phyloP scores from a whole-genome alignment of 2,329 filamentous ascomycete genomes.

The Talaromyces piceae region DNA sequence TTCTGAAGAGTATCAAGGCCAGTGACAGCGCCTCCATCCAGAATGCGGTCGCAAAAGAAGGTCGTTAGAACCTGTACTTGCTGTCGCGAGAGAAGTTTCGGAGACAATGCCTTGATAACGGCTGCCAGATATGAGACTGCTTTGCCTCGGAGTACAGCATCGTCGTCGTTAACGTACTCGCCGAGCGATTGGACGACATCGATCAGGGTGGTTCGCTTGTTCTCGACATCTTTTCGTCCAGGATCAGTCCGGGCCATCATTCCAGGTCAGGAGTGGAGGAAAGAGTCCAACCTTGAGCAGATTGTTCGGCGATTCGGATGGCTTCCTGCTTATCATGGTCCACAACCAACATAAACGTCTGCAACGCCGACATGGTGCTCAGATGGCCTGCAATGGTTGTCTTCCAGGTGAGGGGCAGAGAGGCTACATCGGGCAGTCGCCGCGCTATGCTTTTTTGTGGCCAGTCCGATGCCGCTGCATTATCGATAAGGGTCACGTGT shows the following conservation, averaged over 20 bases:
- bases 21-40: conserved; percentile 54
- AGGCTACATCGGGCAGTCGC: conserved; percentile 11
- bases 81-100: conserved; percentile 52
- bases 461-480: conserved; percentile 12
- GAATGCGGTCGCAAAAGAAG: conserved; percentile 58
- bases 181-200: conserved; percentile 57
- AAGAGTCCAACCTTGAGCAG: conserved; percentile 35
- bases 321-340: conserved; percentile 42
- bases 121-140: conserved; percentile 41
- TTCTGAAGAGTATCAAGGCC: conserved; percentile 53
- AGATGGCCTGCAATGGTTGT: conserved; percentile 5
- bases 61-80: conserved; percentile 56
- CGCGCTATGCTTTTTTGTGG: conserved; percentile 16
- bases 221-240: conserved; percentile 45
- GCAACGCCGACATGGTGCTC: conserved; percentile 40
- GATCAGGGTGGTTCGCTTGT: conserved; percentile 53
- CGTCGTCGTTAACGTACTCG: conserved; percentile 61
- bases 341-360: conserved; percentile 42
- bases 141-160: conserved; percentile 53
- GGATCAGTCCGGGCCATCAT: conserved; percentile 2
- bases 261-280: neutral
- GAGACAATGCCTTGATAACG: conserved; percentile 42
- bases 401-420: conserved; percentile 10
- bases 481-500: conserved; percentile 31
- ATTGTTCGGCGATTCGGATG: conserved; percentile 35